These are phyloP conservation scores for Phytophthora hibernalis DNA, from an alignment of 352 stramenopile genomes.

Conservation along the genomic window DNA sequence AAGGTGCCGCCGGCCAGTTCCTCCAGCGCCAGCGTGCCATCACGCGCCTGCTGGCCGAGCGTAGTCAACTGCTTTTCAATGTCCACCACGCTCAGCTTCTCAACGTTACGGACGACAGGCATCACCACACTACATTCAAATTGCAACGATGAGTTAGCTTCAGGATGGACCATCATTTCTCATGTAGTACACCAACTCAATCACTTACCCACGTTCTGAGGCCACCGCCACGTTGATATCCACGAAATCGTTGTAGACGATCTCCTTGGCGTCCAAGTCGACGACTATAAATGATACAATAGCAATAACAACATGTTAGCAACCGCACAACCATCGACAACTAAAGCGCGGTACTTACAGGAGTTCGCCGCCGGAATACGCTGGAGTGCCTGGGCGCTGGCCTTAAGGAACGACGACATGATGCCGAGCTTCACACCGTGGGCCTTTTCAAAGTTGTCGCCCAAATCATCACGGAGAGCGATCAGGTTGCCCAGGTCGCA, in stretches of 20 bases:
- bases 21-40: conserved; percentile 74
- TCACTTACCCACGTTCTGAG: conserved; percentile 86
- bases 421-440: conserved; percentile 99
- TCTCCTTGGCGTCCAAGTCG: conserved; percentile 98
- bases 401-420: conserved; percentile 99
- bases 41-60: conserved; percentile 82
- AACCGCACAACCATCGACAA: neutral
- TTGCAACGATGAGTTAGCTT: conserved; percentile 16
- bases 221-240: conserved; percentile 99
- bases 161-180: neutral
- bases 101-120: conserved; percentile 97
- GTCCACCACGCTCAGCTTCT: conserved; percentile 96
- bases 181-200: neutral
- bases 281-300: conserved; percentile 76
- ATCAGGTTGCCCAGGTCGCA: conserved; percentile 97
- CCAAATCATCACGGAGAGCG: conserved; percentile 91
- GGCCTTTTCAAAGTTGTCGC: conserved; percentile 95
- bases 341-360: conserved; percentile 57
- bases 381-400: conserved; percentile 92
- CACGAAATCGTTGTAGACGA: conserved; percentile 99
- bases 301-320: conserved; percentile 14
- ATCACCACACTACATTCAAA: conserved; percentile 91
- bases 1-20: conserved; percentile 99
- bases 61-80: conserved; percentile 96
- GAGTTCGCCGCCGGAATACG: conserved; percentile 97